Evolutionary conservation across 129 eudicot species (phyloP).

Genomic region (Ambrosia artemisiifolia): DNA sequence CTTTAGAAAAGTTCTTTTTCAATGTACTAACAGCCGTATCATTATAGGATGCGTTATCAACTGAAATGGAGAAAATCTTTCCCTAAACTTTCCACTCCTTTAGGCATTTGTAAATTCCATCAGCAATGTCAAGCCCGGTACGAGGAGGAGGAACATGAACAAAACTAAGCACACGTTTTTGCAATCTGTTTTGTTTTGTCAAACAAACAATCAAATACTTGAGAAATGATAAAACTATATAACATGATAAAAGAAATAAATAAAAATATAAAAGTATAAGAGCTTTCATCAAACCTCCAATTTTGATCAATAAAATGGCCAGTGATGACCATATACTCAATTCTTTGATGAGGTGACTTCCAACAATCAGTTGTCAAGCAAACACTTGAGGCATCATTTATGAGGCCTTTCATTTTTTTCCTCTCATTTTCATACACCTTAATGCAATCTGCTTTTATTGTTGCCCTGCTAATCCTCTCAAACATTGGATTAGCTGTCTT

Average conservation of each 20-base stretch:
- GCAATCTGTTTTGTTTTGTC: neutral
- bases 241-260: neutral
- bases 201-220: no score
- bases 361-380: no score
- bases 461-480: neutral
- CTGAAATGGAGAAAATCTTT: neutral
- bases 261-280: no score
- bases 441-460: neutral
- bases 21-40: neutral
- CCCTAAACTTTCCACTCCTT: neutral
- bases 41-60: constrained; percentile 2
- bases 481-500: neutral
- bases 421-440: neutral
- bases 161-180: neutral
- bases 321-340: no score
- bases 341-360: no score
- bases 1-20: neutral
- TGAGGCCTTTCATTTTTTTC: no score
- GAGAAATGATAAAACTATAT: no score
- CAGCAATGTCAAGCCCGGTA: no score
- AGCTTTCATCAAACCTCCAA: neutral
- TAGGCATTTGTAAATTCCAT: no score
- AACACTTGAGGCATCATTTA: no score
- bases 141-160: constrained; percentile 3
- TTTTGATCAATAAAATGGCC: neutral